These are phyloP conservation scores for Paecilomyces variotii DNA, from an alignment of 2,329 filamentous ascomycete genomes.

Conservation along the genomic window DNA sequence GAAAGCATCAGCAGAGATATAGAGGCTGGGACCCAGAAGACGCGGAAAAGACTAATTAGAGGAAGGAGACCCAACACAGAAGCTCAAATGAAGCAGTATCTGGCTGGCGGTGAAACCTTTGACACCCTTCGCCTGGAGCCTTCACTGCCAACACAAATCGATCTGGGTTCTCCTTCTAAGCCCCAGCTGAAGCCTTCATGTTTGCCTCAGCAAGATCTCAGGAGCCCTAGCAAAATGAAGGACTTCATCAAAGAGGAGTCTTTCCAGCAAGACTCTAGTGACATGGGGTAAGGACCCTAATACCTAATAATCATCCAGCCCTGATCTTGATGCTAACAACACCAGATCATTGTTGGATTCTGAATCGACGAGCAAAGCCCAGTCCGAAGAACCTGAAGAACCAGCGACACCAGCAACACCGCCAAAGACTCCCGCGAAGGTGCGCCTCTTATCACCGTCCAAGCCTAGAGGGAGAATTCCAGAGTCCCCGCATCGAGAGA, in stretches of 20 bases:
- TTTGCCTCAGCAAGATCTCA: conserved; percentile 13
- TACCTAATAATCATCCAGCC: not conserved
- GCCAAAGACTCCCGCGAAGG: conserved; percentile 36
- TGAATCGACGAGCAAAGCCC: not conserved
- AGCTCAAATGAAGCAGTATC: conserved; percentile 8
- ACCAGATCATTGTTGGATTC: not conserved
- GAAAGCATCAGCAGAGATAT: conserved; percentile 20
- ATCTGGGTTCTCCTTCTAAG: conserved; percentile 4
- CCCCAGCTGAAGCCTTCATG: conserved; percentile 9
- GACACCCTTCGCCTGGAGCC: conserved; percentile 12
- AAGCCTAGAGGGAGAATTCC: conserved; percentile 39
- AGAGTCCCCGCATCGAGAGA: conserved; percentile 42
- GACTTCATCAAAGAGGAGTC: conserved; percentile 13
- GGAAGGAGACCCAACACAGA: conserved; percentile 21
- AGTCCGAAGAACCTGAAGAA: not conserved
- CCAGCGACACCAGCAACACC: conserved; percentile 25
- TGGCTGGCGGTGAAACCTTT: conserved; percentile 12
- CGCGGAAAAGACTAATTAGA: conserved; percentile 25
- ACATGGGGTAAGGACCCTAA: not conserved
- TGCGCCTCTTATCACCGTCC: conserved; percentile 39
- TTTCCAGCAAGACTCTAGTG: not conserved
- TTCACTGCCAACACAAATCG: conserved; percentile 6
- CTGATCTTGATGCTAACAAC: not conserved
- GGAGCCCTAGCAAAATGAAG: conserved; percentile 15
- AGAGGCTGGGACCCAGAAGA: conserved; percentile 12